phyloP scores from a whole-genome alignment of 2,329 filamentous ascomycete genomes.

The Orbilia blumenaviensis region DNA sequence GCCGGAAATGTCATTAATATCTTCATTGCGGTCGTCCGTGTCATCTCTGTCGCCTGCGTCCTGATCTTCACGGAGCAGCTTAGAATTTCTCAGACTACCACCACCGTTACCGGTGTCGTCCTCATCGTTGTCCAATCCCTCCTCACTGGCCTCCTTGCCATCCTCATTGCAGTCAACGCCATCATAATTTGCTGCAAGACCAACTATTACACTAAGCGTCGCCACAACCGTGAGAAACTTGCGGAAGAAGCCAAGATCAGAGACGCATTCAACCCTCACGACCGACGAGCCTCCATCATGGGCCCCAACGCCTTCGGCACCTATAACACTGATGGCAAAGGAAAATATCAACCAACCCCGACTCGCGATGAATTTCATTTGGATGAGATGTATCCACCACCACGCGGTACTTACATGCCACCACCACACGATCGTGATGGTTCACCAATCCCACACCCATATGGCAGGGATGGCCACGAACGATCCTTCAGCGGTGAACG shows the following conservation, averaged over 20 bases:
- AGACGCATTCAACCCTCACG: slow-evolving; percentile 84
- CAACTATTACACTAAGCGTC: slow-evolving; percentile 87
- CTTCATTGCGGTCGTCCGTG: slow-evolving; percentile 84
- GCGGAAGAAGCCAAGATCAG: slow-evolving; percentile 52
- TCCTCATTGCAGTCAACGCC: slow-evolving; percentile 88
- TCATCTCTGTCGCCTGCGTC: slow-evolving; percentile 87
- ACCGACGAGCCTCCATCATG: slow-evolving; percentile 85
- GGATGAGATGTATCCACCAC: slow-evolving; percentile 48
- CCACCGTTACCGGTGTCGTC: slow-evolving; percentile 77
- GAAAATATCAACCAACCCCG: slow-evolving; percentile 56
- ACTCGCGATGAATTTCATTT: slow-evolving; percentile 55
- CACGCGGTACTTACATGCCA: slow-evolving; percentile 37
- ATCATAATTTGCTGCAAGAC: slow-evolving; percentile 82
- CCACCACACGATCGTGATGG: slow-evolving; percentile 51
- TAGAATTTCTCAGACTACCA: slow-evolving; percentile 86
- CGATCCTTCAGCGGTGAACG: slow-evolving; percentile 46
- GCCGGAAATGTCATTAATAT: slow-evolving; percentile 94
- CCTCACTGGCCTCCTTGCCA: slow-evolving; percentile 81
- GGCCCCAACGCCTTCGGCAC: slow-evolving; percentile 65
- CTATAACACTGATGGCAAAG: slow-evolving; percentile 55
- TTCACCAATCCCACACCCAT: slow-evolving; percentile 34
- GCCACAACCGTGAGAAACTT: slow-evolving; percentile 85
- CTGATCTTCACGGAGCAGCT: slow-evolving; percentile 94
- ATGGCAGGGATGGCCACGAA: slow-evolving; percentile 12
- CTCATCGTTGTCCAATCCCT: slow-evolving; percentile 90